Base-by-base conservation (phyloP, 2,329 filamentous ascomycete genomes). In the Trichoderma gracile region DNA sequence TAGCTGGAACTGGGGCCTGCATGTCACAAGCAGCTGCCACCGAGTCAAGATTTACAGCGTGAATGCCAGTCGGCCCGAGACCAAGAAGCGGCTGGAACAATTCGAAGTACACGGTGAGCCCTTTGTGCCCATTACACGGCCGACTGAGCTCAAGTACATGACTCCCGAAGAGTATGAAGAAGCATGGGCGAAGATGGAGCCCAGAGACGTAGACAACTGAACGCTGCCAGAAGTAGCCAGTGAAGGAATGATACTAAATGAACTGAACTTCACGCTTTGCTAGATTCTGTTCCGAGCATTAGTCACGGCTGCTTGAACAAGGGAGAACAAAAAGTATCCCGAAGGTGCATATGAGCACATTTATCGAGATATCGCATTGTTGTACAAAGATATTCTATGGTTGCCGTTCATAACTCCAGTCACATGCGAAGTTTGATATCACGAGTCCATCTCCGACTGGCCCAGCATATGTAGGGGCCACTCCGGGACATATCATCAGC, bases 1-100 rank as follows among this genome's bases (percentile, higher is more conserved):
- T 5, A 78, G 83, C 0, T 88, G 83, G 83, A 89, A 89, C 69
- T 89, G 86, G 85, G 86, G 84, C 17, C 74, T 89, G 21, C 87
- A 89, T 69, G 86, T 89, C 3, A 89, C 86, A 0, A 84, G 80
- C 7, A 85, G 81, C 0, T 86, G 83, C 64, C 87, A 89, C 66
- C 78, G 85, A 1, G 79, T 89, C 68, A 82, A 80, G 57, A 73
- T 89, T 7, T 89, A 88, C 73, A 89, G 86, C 68, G 81, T 89
- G 59, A 89, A 89, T 73, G 80, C 75, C 68, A 77, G 74, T 2
- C 79, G 76, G 42, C 78, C 80, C 1, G 67, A 68, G 3, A 89
- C 86, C 0, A 79, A 77, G 19, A 74, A 74, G 38, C 76, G 85
- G 0, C 74, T 89, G 17, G 79, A 80, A 49, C 73, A 81, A 67